Percentiles rank a stretch among this genome's conserved stretches.
These are phyloP conservation scores for Aspergillus affinis DNA, from an alignment of 495 filamentous ascomycete genomes.

Conservation along the genomic window DNA sequence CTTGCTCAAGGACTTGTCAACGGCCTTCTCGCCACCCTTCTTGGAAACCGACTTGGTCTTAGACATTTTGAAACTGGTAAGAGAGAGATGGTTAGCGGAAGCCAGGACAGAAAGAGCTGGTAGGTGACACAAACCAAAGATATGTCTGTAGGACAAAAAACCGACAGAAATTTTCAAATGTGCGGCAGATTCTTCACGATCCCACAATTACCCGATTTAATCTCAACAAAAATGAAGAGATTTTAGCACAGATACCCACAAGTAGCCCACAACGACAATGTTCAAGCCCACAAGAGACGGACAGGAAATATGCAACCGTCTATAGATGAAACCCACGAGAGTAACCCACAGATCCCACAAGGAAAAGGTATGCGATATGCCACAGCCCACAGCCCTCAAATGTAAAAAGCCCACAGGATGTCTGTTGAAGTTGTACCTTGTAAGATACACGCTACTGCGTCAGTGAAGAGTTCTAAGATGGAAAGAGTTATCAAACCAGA, in stretches of 20 bases:
- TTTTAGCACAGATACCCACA: slow-evolving; percentile 37
- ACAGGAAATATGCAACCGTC: slow-evolving; percentile 46
- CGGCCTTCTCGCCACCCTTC: slow-evolving; percentile 44
- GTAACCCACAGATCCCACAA: slow-evolving; percentile 45
- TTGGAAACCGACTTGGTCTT: slow-evolving; percentile 50
- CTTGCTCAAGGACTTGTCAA: slow-evolving; percentile 50
- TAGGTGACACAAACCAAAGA: slow-evolving; percentile 10
- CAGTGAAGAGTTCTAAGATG: slow-evolving; percentile 28
- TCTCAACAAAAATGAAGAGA: slow-evolving; percentile 20
- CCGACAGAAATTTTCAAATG: slow-evolving; percentile 24
- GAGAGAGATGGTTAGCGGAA: slow-evolving; percentile 24
- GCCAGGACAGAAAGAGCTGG: neutral
- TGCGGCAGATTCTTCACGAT: slow-evolving; percentile 43
- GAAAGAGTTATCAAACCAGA: slow-evolving; percentile 8
- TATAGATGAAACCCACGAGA: slow-evolving; percentile 47
- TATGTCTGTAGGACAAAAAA: neutral
- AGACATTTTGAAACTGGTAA: slow-evolving; percentile 46
- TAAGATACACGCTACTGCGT: slow-evolving; percentile 42
- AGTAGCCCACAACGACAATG: slow-evolving; percentile 49
- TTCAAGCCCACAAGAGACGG: slow-evolving; percentile 50
- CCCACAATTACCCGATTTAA: slow-evolving; percentile 44
- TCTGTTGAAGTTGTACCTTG: slow-evolving; percentile 47
- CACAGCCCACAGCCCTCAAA: slow-evolving; percentile 51
- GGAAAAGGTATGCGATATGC: slow-evolving; percentile 40
- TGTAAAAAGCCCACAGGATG: slow-evolving; percentile 49